Percentiles rank a stretch among this genome's conserved stretches.
Evolutionary conservation across 371 early-diverging fungal genomes (phyloP).

Genomic region (Fennellomyces sp.): DNA sequence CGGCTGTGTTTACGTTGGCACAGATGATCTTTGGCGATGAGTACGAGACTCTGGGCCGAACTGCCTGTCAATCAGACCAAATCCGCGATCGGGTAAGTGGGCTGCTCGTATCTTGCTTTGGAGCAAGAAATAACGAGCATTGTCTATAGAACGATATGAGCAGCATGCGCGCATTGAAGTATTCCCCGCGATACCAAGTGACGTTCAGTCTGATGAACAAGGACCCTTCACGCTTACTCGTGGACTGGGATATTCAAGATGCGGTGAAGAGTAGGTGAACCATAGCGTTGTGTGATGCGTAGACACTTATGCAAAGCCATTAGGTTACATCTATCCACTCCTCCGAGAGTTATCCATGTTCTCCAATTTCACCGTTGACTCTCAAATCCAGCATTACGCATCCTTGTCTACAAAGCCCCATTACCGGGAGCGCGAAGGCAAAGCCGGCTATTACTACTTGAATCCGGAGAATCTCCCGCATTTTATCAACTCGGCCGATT

Average conservation of each 20-base stretch:
- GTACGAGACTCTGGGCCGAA: constrained; percentile 11
- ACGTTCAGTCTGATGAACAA: constrained; percentile 82
- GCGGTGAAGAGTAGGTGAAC: constrained; percentile 62
- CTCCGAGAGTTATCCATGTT: constrained; percentile 51
- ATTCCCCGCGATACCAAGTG: constrained; percentile 75
- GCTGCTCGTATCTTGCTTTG: too few species aligned
- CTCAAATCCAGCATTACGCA: constrained; percentile 80
- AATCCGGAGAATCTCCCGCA: constrained; percentile 67
- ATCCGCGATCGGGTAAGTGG: constrained; percentile 19
- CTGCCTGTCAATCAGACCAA: constrained; percentile 7
- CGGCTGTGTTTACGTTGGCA: background rate
- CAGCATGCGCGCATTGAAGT: constrained; percentile 74
- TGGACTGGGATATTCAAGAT: constrained; percentile 77
- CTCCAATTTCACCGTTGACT: constrained; percentile 60
- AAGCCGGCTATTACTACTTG: constrained; percentile 50
- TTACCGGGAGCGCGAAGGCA: constrained; percentile 32
- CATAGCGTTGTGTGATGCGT: too few species aligned
- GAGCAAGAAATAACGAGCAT: too few species aligned
- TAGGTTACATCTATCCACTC: constrained; percentile 53
- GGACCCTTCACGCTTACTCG: constrained; percentile 59
- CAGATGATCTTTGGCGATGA: constrained; percentile 11
- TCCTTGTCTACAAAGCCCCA: constrained; percentile 68
- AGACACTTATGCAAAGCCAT: background rate
- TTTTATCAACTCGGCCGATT: constrained; percentile 90
- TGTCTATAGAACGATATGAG: constrained; percentile 51